Percentiles rank a stretch among this genome's conserved stretches.
Evolutionary conservation across 2,329 filamentous ascomycete species (phyloP).

Genomic region (Xylariaceae sp.): DNA sequence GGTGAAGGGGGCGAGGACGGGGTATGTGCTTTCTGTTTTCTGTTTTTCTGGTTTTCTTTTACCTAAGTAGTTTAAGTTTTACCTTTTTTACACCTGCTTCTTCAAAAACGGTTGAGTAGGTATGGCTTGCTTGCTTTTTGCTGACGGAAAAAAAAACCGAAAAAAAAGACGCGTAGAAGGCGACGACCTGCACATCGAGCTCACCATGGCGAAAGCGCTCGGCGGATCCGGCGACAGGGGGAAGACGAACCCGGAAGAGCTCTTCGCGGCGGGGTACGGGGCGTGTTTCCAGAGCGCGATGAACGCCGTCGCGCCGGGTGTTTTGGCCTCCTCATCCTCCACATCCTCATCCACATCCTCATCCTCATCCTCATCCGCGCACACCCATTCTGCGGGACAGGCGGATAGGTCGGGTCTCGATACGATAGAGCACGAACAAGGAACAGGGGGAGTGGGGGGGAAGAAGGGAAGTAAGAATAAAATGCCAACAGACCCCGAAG

Average conservation of each 20-base stretch:
- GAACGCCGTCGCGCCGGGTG: conserved; percentile 16
- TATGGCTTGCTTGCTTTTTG: too few species aligned
- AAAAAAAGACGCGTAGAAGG: conserved; percentile 13
- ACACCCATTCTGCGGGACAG: too few species aligned
- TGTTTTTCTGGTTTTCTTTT: too few species aligned
- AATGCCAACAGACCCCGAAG: conserved; percentile 13
- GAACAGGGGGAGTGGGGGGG: conserved; percentile 8
- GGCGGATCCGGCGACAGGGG: conserved; percentile 15
- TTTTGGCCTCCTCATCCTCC: too few species aligned
- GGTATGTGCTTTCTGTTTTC: conserved; percentile 7
- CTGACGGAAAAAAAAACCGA: neutral
- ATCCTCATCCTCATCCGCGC: too few species aligned
- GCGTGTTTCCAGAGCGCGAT: conserved; percentile 19
- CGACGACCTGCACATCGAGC: conserved; percentile 13
- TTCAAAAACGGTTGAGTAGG: too few species aligned
- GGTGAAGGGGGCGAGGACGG: conserved; percentile 17
- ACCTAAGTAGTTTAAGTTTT: too few species aligned
- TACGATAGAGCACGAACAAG: too few species aligned
- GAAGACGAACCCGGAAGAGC: conserved; percentile 20
- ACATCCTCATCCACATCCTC: too few species aligned
- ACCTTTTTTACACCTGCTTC: too few species aligned
- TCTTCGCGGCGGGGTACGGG: conserved; percentile 19
- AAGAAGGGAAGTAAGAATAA: too few species aligned
- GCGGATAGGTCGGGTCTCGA: too few species aligned
- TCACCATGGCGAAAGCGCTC: conserved; percentile 18